Evolutionary conservation across 129 eudicot species (phyloP).

Genomic region (Dittrichia graveolens): DNA sequence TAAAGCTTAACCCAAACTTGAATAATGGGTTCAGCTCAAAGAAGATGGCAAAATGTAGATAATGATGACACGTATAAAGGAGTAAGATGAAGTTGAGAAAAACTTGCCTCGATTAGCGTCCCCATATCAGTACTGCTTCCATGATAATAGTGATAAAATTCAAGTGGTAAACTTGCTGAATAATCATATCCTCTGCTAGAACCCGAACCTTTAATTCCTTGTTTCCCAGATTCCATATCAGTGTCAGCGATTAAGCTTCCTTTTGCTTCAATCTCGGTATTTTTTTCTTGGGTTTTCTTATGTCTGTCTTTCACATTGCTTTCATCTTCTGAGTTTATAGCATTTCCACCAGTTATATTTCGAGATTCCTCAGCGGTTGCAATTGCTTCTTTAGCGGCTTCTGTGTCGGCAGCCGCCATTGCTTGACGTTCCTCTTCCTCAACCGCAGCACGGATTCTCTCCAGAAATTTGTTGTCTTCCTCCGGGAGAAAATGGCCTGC

Average conservation of each 20-base stretch:
- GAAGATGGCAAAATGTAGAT: neutral
- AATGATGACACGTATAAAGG: neutral
- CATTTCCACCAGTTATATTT: conserved; percentile 40
- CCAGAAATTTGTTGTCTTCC: conserved; percentile 94
- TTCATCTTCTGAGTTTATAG: conserved; percentile 36
- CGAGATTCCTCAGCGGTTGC: conserved; percentile 82
- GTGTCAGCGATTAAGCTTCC: conserved; percentile 19
- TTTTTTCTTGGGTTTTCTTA: conserved; percentile 33
- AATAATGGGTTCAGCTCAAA: neutral
- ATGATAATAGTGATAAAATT: conserved; percentile 94
- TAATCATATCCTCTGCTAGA: conserved; percentile 53
- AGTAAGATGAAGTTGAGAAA: neutral
- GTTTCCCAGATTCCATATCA: conserved; percentile 40
- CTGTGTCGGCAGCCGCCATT: conserved; percentile 82
- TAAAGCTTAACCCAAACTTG: neutral
- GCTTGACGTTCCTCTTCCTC: conserved; percentile 97
- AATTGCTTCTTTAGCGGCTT: conserved; percentile 90
- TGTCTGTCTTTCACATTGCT: conserved; percentile 32
- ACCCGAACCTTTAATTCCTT: conserved; percentile 33
- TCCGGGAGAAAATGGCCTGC: conserved; percentile 97
- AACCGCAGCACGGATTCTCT: conserved; percentile 89
- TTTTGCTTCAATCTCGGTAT: conserved; percentile 33
- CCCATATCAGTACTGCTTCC: conserved; percentile 96
- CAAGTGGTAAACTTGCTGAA: conserved; percentile 80
- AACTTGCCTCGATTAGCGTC: conserved; percentile 82